Percentiles rank a stretch among this genome's conserved stretches.
phyloP scores from a whole-genome alignment of 768 basidiomycete genomes.

The Fibroporia radiculosa region DNA sequence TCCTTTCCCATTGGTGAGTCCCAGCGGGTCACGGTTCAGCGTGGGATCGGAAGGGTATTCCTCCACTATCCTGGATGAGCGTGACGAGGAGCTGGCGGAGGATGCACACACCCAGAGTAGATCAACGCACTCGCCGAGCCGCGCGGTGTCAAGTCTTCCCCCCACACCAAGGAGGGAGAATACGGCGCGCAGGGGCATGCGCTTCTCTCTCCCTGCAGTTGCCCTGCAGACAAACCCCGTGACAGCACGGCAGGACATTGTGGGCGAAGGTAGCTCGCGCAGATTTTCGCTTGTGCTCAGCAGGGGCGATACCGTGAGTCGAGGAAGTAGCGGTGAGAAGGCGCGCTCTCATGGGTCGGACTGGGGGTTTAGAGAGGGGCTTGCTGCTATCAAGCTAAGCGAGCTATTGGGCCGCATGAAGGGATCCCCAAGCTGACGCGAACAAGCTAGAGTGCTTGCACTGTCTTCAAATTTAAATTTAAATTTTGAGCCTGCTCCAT shows the following conservation, averaged over 20 bases:
- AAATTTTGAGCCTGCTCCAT: too few species aligned
- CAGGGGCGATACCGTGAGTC: slow-evolving; percentile 2
- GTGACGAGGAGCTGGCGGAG: slow-evolving; percentile 16
- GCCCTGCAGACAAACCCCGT: slow-evolving; percentile 69
- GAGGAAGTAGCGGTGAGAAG: slow-evolving; percentile 9
- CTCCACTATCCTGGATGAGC: slow-evolving; percentile 16
- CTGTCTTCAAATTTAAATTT: too few species aligned
- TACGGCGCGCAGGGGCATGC: slow-evolving; percentile 53
- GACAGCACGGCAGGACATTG: slow-evolving; percentile 42
- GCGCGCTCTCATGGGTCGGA: slow-evolving; percentile 8
- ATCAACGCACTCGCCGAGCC: background rate
- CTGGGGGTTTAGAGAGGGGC: slow-evolving; percentile 25
- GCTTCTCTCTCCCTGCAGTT: slow-evolving; percentile 73
- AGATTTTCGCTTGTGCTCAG: slow-evolving; percentile 59
- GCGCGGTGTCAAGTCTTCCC: slow-evolving; percentile 8
- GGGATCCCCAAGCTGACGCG: too few species aligned
- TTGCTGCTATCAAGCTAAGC: slow-evolving; percentile 46
- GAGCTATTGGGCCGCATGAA: slow-evolving; percentile 38
- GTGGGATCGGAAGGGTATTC: slow-evolving; percentile 14
- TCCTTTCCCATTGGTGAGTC: slow-evolving; percentile 14
- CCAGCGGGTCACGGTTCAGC: slow-evolving; percentile 22
- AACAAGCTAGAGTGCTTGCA: too few species aligned
- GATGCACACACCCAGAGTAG: background rate
- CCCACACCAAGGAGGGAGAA: slow-evolving; percentile 37
- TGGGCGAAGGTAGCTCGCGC: slow-evolving; percentile 31